Evolutionary conservation across 257 asterid species (phyloP), one percentile per base, ranked within the genome.

Genomic region (Primulina eburnea): DNA sequence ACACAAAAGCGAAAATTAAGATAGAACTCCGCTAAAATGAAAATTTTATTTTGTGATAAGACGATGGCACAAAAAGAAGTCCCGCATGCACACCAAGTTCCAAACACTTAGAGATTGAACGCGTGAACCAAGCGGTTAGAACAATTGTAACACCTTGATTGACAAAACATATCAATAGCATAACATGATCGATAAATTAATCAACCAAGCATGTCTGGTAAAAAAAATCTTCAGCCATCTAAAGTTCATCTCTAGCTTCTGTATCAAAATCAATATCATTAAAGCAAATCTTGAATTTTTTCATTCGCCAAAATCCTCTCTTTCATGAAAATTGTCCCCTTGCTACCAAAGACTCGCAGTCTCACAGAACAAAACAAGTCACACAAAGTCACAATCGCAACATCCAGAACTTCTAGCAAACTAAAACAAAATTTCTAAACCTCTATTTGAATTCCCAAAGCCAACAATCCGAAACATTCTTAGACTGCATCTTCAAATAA

Each of bases 1-100:
- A 38, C 92, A 77, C 75, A 68, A 80, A 79, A 68, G 79, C 8
- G 79, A 77, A 67, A 60, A 84, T 73, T 82, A 77, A 85, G 70
- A 73, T 63, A 38, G 24, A 53, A 64, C 62, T 62, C 65, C 65
- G 70, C 24, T 11, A 33, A 40, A 72, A 58, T 60, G 24, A 65
- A 29, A 28, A 33, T 12, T 43, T 38, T 57, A 21, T 34, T 5
- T 16, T 55, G 65, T 28, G 8, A 62, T n/a, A 33, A 33, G 1
- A 62, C 8, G 16, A 16, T 47, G 11, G 56, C 20, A 47, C 7
- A 47, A 47, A 43, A 47, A 4, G 53, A 43, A 4, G 56, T 47
- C 8, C 16, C 20, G 12, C 56, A 0, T 43, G 6, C 53, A 43
- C 53, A 43, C 6, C 53, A 43, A 43, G 53, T 12, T 43, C 6